Evolutionary conservation across 345 rosid species (phyloP).

Genomic region (Eucalyptus cloeziana): DNA sequence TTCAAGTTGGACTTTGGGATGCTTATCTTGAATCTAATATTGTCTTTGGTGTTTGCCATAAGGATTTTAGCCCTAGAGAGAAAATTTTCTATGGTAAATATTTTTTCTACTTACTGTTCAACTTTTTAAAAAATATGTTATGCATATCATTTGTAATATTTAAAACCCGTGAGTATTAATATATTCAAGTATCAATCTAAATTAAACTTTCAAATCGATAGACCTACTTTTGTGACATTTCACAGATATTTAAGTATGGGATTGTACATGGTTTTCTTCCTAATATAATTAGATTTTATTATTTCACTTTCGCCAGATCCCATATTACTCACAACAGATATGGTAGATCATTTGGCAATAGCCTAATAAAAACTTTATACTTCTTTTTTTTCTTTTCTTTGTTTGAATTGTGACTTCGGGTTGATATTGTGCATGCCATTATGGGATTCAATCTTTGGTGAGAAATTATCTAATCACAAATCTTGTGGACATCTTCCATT

Average conservation of each 20-base stretch:
- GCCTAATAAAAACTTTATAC: not conserved
- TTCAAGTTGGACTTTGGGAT: not conserved
- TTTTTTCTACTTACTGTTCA: not conserved
- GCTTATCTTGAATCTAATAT: not conserved
- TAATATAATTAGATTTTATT: not conserved
- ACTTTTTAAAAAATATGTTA: not conserved
- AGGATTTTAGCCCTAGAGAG: not conserved
- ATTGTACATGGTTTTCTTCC: not conserved
- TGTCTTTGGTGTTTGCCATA: not conserved
- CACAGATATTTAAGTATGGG: not conserved
- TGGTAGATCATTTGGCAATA: not conserved
- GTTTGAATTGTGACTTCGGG: not conserved
- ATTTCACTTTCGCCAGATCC: not conserved
- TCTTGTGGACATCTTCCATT: not conserved
- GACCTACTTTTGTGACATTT: not conserved
- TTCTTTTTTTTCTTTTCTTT: not conserved
- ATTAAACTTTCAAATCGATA: not conserved
- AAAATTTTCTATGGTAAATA: not conserved
- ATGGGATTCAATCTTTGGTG: not conserved
- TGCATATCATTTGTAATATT: not conserved
- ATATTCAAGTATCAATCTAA: not conserved
- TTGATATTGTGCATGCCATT: not conserved
- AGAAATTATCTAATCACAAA: not conserved
- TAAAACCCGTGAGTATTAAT: not conserved
- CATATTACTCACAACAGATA: not conserved